phyloP scores from a whole-genome alignment of 495 filamentous ascomycete species.

The Penicillium ochrochloron region DNA sequence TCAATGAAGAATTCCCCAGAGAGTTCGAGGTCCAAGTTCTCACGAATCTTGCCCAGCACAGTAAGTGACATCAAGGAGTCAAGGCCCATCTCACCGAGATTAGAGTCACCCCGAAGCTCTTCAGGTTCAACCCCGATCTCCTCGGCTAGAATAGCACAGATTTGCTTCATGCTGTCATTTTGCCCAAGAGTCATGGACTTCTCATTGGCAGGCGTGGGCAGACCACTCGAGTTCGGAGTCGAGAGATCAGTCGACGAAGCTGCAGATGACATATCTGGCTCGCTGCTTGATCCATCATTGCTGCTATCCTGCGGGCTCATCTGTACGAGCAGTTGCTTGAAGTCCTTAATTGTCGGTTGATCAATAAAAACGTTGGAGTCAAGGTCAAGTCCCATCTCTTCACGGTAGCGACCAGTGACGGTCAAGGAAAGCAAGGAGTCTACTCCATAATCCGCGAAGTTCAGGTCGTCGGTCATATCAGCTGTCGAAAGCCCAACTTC shows the following conservation, averaged over 20 bases:
- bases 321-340: constrained; percentile 61
- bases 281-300: constrained; percentile 42
- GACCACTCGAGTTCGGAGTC: constrained; percentile 40
- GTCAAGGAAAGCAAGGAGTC: constrained; percentile 58
- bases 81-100: constrained; percentile 55
- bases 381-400: constrained; percentile 55
- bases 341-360: constrained; percentile 60
- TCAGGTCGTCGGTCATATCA: constrained; percentile 60
- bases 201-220: constrained; percentile 39
- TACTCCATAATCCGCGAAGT: constrained; percentile 57
- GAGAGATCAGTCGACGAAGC: constrained; percentile 39
- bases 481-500: constrained; percentile 66
- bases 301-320: constrained; percentile 39
- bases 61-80: constrained; percentile 59
- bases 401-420: constrained; percentile 51
- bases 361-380: constrained; percentile 62
- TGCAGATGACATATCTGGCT: constrained; percentile 39
- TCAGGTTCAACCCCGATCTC: constrained; percentile 71
- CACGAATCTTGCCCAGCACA: constrained; percentile 55
- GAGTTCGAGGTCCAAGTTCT: constrained; percentile 57
- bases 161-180: constrained; percentile 49
- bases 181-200: constrained; percentile 46
- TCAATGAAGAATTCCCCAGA: constrained; percentile 63
- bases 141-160: constrained; percentile 64
- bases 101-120: constrained; percentile 56